phyloP scores from a whole-genome alignment of 495 filamentous ascomycete species.

The Podospora tetraspora region DNA sequence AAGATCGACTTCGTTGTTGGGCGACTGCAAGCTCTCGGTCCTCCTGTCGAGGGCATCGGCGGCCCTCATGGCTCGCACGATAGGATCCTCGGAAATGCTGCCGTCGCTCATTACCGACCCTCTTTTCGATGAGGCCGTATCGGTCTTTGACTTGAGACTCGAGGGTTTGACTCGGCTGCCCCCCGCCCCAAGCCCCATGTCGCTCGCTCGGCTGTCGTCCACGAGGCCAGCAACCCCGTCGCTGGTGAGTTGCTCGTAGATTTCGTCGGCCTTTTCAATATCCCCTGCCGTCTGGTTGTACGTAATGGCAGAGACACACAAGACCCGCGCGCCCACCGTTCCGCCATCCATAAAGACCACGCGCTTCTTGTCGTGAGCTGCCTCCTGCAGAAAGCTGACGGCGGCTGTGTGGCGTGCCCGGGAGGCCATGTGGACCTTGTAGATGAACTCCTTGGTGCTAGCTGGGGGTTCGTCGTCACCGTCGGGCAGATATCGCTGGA shows the following conservation, averaged over 20 bases:
- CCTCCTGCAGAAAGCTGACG: slow-evolving; percentile 38
- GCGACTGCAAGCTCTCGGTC: slow-evolving; percentile 40
- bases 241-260: slow-evolving; percentile 41
- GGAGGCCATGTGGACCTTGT: slow-evolving; percentile 37
- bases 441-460: slow-evolving; percentile 37
- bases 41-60: slow-evolving; percentile 46
- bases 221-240: slow-evolving; percentile 37
- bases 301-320: slow-evolving; percentile 42
- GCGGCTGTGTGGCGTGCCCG: slow-evolving; percentile 38
- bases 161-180: background rate
- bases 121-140: background rate
- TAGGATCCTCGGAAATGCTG: slow-evolving; percentile 30
- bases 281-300: slow-evolving; percentile 39
- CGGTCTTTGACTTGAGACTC: background rate
- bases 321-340: slow-evolving; percentile 39
- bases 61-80: slow-evolving; percentile 43
- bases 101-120: background rate
- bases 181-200: background rate
- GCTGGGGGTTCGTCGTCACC: slow-evolving; percentile 21
- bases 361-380: slow-evolving; percentile 36
- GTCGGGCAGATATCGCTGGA: slow-evolving; percentile 34
- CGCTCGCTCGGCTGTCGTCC: slow-evolving; percentile 6
- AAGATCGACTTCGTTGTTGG: slow-evolving; percentile 33
- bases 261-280: slow-evolving; percentile 35
- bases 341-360: slow-evolving; percentile 50